These are phyloP conservation scores for Scleromitrula shiraiana DNA, from an alignment of 2,329 filamentous ascomycete genomes.

Conservation along the genomic window DNA sequence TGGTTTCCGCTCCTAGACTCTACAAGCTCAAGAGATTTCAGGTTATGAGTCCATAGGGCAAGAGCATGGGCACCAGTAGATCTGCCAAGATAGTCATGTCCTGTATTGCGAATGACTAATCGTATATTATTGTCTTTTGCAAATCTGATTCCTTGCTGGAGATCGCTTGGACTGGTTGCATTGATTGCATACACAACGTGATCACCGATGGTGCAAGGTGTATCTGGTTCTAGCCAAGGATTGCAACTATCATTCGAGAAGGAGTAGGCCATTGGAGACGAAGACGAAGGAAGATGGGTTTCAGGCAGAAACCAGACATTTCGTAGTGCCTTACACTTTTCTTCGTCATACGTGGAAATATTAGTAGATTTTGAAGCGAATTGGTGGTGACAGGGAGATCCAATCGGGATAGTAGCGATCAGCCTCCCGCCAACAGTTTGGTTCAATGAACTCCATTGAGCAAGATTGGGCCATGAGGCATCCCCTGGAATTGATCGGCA, in stretches of 20 bases:
- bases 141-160: slow-evolving; percentile 31
- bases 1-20: slow-evolving; percentile 28
- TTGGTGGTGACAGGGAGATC: slow-evolving; percentile 9
- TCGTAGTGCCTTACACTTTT: not conserved
- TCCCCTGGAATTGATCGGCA: slow-evolving; percentile 11
- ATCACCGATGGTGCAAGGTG: slow-evolving; percentile 33
- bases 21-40: slow-evolving; percentile 34
- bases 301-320: not conserved
- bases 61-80: slow-evolving; percentile 38
- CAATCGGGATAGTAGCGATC: slow-evolving; percentile 11
- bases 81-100: slow-evolving; percentile 37
- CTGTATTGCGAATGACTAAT: slow-evolving; percentile 46
- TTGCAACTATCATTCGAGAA: slow-evolving; percentile 33
- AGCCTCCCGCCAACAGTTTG: slow-evolving; percentile 11
- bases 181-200: slow-evolving; percentile 30
- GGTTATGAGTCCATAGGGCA: slow-evolving; percentile 39
- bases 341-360: not conserved
- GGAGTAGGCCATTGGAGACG: slow-evolving; percentile 28
- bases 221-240: slow-evolving; percentile 29
- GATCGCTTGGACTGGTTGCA: slow-evolving; percentile 17
- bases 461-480: slow-evolving; percentile 8
- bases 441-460: slow-evolving; percentile 12
- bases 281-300: not conserved
- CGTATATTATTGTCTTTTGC: slow-evolving; percentile 32
- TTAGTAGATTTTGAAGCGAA: not conserved